Evolutionary conservation across 75 land plant genomes (phyloP).

Genomic region (Sequoia sempervirens): DNA sequence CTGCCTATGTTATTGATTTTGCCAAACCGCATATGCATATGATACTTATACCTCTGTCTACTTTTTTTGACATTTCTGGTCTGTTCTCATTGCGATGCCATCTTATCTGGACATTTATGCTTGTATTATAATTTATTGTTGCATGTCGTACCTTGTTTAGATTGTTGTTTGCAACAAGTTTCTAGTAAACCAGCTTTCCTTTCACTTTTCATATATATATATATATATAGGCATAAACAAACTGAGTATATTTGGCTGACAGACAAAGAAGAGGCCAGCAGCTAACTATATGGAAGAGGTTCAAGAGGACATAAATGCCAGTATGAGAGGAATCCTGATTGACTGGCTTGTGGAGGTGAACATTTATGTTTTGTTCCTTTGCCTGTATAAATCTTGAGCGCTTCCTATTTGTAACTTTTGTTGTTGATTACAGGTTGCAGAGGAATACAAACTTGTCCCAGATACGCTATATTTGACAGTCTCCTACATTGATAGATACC

Average conservation of each 20-base stretch:
- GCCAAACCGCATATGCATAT: background rate
- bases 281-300: conserved; percentile 72
- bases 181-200: background rate
- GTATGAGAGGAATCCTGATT: conserved; percentile 82
- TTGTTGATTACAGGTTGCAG: conserved; percentile 55
- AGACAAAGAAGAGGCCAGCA: conserved; percentile 81
- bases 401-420: background rate
- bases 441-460: conserved; percentile 77
- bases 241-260: conserved; percentile 8
- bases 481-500: conserved; percentile 72
- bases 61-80: background rate
- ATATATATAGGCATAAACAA: background rate
- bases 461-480: conserved; percentile 72
- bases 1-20: background rate
- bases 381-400: background rate
- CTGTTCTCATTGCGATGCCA: background rate
- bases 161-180: background rate
- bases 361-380: background rate
- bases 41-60: background rate
- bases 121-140: background rate
- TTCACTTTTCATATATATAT: background rate
- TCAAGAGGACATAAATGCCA: conserved; percentile 77
- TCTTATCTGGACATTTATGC: background rate
- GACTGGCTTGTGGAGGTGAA: conserved; percentile 97
- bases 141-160: background rate